Percentiles rank a stretch among this genome's conserved stretches.
Conservation (phyloP, 1,284 basidiomycete genomes). For the Kalmanozyma brasiliensis region DNA sequence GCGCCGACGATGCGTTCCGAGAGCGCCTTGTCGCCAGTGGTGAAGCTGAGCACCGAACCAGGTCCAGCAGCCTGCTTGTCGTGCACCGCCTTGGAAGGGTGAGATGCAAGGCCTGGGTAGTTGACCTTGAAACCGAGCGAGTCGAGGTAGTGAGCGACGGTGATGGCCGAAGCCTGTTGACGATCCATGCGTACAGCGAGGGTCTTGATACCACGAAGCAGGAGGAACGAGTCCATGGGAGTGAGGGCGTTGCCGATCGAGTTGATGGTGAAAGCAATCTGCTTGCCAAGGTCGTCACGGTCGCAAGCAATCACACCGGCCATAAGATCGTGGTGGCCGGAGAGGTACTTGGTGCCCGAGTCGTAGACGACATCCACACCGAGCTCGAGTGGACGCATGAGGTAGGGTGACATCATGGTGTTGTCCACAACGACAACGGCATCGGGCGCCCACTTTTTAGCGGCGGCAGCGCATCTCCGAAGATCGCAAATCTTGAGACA, state of each 20-base stretch:
- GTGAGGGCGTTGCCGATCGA: constrained; percentile 96
- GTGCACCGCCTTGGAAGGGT: constrained; percentile 87
- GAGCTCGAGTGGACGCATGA: constrained; percentile 93
- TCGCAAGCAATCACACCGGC: constrained; percentile 80
- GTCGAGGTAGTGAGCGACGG: constrained; percentile 88
- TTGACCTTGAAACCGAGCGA: constrained; percentile 89
- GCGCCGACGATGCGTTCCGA: constrained; percentile 93
- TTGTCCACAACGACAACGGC: constrained; percentile 76
- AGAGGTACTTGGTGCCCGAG: constrained; percentile 96
- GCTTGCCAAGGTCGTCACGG: constrained; percentile 87
- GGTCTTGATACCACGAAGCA: constrained; percentile 95
- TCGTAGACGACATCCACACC: constrained; percentile 98
- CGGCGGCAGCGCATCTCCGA: constrained; percentile 69
- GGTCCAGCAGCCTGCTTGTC: constrained; percentile 80
- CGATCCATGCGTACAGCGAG: constrained; percentile 96
- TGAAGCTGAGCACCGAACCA: constrained; percentile 93
- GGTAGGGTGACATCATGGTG: constrained; percentile 99
- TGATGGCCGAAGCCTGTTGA: constrained; percentile 84
- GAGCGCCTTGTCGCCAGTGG: constrained; percentile 88
- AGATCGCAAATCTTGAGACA: constrained; percentile 95
- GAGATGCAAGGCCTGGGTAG: constrained; percentile 87
- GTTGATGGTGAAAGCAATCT: constrained; percentile 90
- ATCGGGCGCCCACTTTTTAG: constrained; percentile 62
- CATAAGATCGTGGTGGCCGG: constrained; percentile 99
- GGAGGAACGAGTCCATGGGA: constrained; percentile 83